Conservation (phyloP, 2,329 filamentous ascomycete species). For the Ophiostoma quercus region DNA sequence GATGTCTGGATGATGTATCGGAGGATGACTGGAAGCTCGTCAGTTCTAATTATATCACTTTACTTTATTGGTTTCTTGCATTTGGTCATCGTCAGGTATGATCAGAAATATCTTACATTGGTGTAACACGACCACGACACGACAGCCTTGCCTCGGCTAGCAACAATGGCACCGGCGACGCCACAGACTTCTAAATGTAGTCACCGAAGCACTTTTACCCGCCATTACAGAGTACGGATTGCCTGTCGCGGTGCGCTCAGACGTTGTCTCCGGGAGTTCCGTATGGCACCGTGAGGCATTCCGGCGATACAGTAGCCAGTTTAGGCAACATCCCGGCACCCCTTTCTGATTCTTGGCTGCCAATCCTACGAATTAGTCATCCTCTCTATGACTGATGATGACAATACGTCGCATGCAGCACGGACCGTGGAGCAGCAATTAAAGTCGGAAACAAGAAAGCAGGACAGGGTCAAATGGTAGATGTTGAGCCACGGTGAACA, state of each 20-base stretch:
- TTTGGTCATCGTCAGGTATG: too few relatives aligned
- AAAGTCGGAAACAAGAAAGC: not conserved
- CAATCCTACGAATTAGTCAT: too few relatives aligned
- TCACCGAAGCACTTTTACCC: not conserved
- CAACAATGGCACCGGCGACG: not conserved
- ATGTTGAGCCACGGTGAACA: not conserved
- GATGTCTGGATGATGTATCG: not conserved
- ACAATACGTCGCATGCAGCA: not conserved
- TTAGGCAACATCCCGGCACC: not conserved
- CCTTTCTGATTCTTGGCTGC: not conserved
- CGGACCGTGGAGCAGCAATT: not conserved
- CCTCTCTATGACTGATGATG: not conserved
- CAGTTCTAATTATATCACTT: not conserved
- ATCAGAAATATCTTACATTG: too few relatives aligned
- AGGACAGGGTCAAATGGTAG: too few relatives aligned
- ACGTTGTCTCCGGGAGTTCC: conserved; percentile 2
- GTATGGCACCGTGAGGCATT: not conserved
- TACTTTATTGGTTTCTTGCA: too few relatives aligned
- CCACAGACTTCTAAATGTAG: not conserved
- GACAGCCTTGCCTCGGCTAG: not conserved
- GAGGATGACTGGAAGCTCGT: conserved; percentile 4
- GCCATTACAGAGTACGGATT: not conserved
- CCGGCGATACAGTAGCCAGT: not conserved
- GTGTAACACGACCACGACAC: not conserved
- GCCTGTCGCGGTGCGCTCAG: not conserved